A percentile compares a stretch with the other conserved stretches of the same genome.
Conservation (phyloP, 2,329 filamentous ascomycete species). For the Westerdykella aurantiaca region DNA sequence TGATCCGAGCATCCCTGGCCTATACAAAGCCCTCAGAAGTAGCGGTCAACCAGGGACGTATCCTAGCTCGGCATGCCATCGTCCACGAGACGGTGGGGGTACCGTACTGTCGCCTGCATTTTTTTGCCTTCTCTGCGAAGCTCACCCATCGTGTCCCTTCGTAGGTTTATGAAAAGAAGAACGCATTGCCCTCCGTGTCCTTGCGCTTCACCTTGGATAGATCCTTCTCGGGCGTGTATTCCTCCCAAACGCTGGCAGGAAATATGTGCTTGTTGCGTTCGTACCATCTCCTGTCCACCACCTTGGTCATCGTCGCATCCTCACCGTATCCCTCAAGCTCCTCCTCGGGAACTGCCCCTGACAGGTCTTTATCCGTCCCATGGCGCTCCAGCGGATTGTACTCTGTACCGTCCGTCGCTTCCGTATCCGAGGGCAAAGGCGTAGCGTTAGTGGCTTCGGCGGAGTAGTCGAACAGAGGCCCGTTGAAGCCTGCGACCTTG, state of each 20-base stretch:
- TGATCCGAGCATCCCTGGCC: too few species aligned
- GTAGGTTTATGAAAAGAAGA: conserved; percentile 55
- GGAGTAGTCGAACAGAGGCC: conserved; percentile 73
- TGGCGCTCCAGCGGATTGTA: conserved; percentile 41
- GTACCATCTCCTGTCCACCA: conserved; percentile 95
- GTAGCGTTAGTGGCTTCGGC: conserved; percentile 43
- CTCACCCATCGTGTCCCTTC: background rate
- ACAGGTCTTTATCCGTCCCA: conserved; percentile 30
- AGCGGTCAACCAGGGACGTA: too few species aligned
- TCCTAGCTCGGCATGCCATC: too few species aligned
- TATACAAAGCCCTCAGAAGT: too few species aligned
- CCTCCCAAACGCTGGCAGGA: conserved; percentile 90
- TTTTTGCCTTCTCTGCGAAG: too few species aligned
- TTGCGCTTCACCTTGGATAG: conserved; percentile 72
- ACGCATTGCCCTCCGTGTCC: conserved; percentile 84
- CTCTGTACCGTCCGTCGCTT: conserved; percentile 17
- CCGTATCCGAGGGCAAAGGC: conserved; percentile 14
- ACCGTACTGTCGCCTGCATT: too few species aligned
- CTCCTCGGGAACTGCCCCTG: conserved; percentile 40
- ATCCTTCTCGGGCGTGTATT: conserved; percentile 86
- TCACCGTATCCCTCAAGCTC: conserved; percentile 66
- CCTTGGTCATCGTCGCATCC: conserved; percentile 79
- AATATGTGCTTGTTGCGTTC: conserved; percentile 98
- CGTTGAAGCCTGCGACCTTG: conserved; percentile 67
- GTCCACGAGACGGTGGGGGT: too few species aligned